Base-by-base conservation (phyloP, 1,284 basidiomycete species). In the Papiliotrema nemorosa region DNA sequence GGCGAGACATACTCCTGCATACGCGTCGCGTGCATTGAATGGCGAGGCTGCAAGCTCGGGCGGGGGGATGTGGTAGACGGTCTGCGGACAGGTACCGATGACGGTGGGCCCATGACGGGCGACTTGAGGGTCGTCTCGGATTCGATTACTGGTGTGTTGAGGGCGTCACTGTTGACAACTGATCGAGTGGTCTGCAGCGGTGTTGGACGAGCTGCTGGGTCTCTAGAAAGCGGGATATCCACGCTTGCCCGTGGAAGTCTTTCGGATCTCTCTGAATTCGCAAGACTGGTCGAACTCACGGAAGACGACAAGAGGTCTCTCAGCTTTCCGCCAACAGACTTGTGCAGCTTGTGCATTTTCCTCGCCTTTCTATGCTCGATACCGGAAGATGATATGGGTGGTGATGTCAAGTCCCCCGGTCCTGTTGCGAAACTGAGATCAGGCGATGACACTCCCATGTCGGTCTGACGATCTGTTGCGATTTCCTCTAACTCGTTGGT, bases 281-380 rank as follows among this genome's bases (percentile, higher is more conserved):
- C 48, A 0, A 65, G 44, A 25, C 50, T 44, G 18, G 44, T 46
- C 2, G 60, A 58, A 37, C 64, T 61, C 3, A 49, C 49, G 2
- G 64, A 64, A 20, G 66, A 62, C 1, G 55, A 52, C 20, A 73
- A 57, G 26, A 73, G 54, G 18, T 69, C 69, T 13, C 64, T 52
- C 21, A 73, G 57, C 45, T 59, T 55, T 26, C 69, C 67, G 13
- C 70, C 70, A 7, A 70, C 63, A 0, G 60, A 63, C 24, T 56
- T 47, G 33, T 65, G 64, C 9, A 72, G 54, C 49, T 67, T 69
- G 51, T 68, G 64, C 52, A 64, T 66, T 49, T 64, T 66, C 25
- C 52, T 50, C 21, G 42, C 42, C 37, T 60, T 60, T 38, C 61
- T 67, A 54, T 51, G 44, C 31, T 67, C 62, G 27, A 63, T 49